Percentiles rank a stretch among this genome's conserved stretches.
These are phyloP conservation scores for Canavalia ensiformis DNA, from an alignment of 306 rosid genomes.

Conservation along the genomic window DNA sequence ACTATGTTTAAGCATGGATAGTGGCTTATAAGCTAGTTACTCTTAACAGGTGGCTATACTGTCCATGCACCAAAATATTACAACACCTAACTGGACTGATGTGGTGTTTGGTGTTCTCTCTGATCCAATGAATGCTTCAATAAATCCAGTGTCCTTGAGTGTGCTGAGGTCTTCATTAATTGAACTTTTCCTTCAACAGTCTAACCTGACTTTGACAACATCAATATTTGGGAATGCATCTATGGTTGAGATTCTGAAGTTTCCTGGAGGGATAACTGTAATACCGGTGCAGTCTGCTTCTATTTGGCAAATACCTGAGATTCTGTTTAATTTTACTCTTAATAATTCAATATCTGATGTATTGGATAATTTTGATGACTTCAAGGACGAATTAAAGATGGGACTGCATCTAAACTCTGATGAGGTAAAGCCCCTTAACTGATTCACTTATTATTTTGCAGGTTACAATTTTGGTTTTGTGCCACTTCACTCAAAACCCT, in stretches of 20 bases:
- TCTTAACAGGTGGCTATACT: slow-evolving; percentile 76
- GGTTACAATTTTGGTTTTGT: slow-evolving; percentile 35
- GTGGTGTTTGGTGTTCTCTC: slow-evolving; percentile 88
- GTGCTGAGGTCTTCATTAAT: slow-evolving; percentile 73
- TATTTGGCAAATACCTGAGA: slow-evolving; percentile 77
- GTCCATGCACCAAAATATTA: slow-evolving; percentile 73
- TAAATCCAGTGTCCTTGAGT: slow-evolving; percentile 75
- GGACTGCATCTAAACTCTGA: slow-evolving; percentile 71
- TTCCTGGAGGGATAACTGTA: slow-evolving; percentile 82
- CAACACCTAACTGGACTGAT: slow-evolving; percentile 63
- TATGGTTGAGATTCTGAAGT: slow-evolving; percentile 76
- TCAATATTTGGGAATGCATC: slow-evolving; percentile 76
- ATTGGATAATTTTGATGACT: slow-evolving; percentile 64
- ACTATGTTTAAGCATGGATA: slow-evolving; percentile 26
- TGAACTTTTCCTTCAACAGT: slow-evolving; percentile 75
- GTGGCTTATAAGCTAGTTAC: slow-evolving; percentile 45
- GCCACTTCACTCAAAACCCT: slow-evolving; percentile 1
- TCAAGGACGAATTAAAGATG: slow-evolving; percentile 70
- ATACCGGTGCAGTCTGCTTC: slow-evolving; percentile 71
- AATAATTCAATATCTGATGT: slow-evolving; percentile 72
- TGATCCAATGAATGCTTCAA: slow-evolving; percentile 69
- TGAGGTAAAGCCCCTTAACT: slow-evolving; percentile 67
- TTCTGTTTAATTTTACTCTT: slow-evolving; percentile 84
- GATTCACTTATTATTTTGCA: slow-evolving; percentile 39
- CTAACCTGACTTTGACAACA: slow-evolving; percentile 81